Evolutionary conservation across 1,284 basidiomycete genomes (phyloP), one percentile per base, ranked within the genome.

Genomic region (Volvariella volvacea): DNA sequence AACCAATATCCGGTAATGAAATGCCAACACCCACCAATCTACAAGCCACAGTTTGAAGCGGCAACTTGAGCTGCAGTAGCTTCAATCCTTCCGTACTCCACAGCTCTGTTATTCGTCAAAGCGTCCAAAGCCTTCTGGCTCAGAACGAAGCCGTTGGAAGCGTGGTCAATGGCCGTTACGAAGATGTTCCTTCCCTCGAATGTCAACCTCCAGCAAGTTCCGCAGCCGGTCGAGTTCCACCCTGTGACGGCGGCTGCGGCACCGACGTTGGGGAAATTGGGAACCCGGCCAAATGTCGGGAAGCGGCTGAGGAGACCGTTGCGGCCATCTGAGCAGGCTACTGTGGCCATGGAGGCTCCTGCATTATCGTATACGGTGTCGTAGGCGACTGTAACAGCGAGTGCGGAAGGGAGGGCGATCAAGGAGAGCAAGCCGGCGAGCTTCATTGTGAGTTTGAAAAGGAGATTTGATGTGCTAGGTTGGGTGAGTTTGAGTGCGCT

Each of bases 321-420:
- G 1, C 43, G 36, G 9, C 76, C 76, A 43, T 75, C 62, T 6
- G 77, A 80, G 59, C 76, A 78, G 14, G 71, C 65, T 43, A 74
- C 71, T n/a, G 53, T 57, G 47, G 47, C 44, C 9, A 75, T 60
- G 0, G 67, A 67, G 22, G 52, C 51, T 22, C 39, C 40, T 0
- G 46, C 17, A 31, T 64, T 64, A 58, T 74, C 74, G 53, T 74
- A 77, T 34, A 53, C 50, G 4, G 51, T 38, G 58, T 74, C 67
- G 53, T 64, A 74, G 42, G 68, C 62, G 40, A 74, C 64, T 31
- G 58, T 65, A 32, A 60, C 52, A 8, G 63, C 66, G 39, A 60
- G 46, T 16, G 55, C 50, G 39, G 53, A 31, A 6, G 51, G 44
- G 25, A 53, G 50, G 22, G 58, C 39, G 42, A 47, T 30, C 34